phyloP scores from a whole-genome alignment of 495 filamentous ascomycete species.

The Trichoderma orchidacearum region DNA sequence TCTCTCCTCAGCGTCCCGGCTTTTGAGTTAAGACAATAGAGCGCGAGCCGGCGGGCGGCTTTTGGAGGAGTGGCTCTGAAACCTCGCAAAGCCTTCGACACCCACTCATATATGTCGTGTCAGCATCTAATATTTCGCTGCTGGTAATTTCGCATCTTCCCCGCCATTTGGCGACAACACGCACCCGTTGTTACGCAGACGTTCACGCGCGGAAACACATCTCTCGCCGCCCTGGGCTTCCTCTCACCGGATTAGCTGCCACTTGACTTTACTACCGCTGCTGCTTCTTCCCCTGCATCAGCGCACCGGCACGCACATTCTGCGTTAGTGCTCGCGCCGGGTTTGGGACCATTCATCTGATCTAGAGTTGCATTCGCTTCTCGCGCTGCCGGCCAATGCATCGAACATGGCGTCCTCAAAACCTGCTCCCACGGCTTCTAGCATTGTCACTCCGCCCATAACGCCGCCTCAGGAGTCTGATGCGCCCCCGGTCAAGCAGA shows the following conservation, averaged over 20 bases:
- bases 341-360: background rate
- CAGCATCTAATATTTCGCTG: background rate
- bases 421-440: background rate
- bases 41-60: background rate
- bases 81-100: background rate
- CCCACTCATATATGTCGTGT: background rate
- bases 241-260: no score
- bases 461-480: background rate
- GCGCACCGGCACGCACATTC: background rate
- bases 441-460: background rate
- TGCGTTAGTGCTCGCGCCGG: background rate
- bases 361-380: background rate
- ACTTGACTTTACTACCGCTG: no score
- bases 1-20: background rate
- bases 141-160: background rate
- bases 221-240: no score
- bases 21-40: background rate
- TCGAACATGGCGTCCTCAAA: background rate
- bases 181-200: background rate
- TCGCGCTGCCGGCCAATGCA: background rate
- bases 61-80: background rate
- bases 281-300: background rate
- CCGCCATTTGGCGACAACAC: background rate
- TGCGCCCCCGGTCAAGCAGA: background rate
- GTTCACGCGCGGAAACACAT: background rate